A percentile compares a stretch with the other conserved stretches of the same genome.
phyloP scores from a whole-genome alignment of 208 protist species.

The Wallacemonas sp. region DNA sequence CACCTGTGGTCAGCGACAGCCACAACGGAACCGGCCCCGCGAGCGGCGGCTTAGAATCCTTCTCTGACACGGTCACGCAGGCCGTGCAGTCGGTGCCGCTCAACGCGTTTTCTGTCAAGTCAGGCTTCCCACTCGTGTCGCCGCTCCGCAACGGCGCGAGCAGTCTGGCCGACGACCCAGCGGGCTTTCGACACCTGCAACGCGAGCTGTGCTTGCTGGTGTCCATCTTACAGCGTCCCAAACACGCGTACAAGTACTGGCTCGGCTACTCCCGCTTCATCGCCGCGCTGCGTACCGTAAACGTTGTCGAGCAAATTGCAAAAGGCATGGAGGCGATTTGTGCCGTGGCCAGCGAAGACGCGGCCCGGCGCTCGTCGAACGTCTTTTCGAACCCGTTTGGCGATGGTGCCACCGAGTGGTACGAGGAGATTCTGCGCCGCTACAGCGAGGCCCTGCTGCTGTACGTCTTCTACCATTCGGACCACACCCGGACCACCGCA shows the following conservation, averaged over 20 bases:
- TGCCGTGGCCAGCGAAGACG: background rate
- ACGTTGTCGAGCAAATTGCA: background rate
- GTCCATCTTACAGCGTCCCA: slow-evolving; percentile 19
- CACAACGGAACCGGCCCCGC: background rate
- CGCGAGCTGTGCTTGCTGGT: slow-evolving; percentile 14
- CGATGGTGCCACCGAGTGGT: background rate
- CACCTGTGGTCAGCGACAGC: background rate
- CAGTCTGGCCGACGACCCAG: background rate
- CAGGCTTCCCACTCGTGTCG: background rate
- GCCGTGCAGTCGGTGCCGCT: slow-evolving; percentile 7
- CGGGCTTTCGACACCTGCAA: slow-evolving; percentile 10
- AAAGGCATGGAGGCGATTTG: slow-evolving; percentile 3
- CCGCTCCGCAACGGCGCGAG: background rate
- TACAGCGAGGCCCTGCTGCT: slow-evolving; percentile 17
- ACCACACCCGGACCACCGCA: background rate
- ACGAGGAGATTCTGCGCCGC: background rate
- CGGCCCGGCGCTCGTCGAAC: background rate
- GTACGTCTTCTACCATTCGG: slow-evolving; percentile 18
- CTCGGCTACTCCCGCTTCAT: slow-evolving; percentile 11
- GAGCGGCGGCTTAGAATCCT: background rate
- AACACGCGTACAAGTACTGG: slow-evolving; percentile 1
- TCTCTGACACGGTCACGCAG: background rate
- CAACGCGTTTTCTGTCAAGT: background rate
- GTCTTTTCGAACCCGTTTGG: background rate
- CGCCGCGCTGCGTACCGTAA: background rate